Percentiles rank a stretch among this genome's conserved stretches.
These are phyloP conservation scores for Pisolithus albus DNA, from an alignment of 768 basidiomycete species.

Conservation along the genomic window DNA sequence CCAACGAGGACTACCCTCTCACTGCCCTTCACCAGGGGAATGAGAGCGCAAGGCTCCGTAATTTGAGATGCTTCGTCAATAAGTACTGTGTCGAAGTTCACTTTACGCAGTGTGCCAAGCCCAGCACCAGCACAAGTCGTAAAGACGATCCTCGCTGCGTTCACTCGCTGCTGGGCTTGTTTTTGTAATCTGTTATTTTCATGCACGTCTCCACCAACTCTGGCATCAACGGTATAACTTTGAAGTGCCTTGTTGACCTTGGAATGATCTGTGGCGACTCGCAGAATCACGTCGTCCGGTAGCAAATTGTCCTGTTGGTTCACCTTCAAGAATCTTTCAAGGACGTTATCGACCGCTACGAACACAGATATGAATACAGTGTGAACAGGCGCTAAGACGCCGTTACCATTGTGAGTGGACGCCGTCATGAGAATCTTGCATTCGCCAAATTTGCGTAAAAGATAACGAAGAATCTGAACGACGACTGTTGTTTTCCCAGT, in stretches of 20 bases:
- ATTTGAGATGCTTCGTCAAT: conserved; percentile 71
- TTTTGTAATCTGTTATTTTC: conserved; percentile 52
- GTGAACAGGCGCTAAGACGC: neutral
- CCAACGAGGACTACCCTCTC: conserved; percentile 55
- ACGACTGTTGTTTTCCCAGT: conserved; percentile 71
- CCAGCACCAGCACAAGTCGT: conserved; percentile 64
- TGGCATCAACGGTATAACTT: conserved; percentile 55
- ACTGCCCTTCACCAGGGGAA: conserved; percentile 62
- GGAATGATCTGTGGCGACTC: conserved; percentile 59
- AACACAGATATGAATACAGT: neutral
- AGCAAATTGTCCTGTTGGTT: conserved; percentile 42
- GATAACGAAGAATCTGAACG: conserved; percentile 46
- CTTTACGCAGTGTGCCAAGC: conserved; percentile 48
- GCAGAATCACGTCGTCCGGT: conserved; percentile 50
- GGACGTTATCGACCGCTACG: conserved; percentile 64
- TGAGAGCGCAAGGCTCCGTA: conserved; percentile 58
- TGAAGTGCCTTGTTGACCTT: conserved; percentile 54
- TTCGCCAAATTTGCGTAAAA: conserved; percentile 28
- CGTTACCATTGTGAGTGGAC: conserved; percentile 59
- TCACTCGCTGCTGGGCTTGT: conserved; percentile 52
- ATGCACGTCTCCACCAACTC: conserved; percentile 51
- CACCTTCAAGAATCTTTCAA: conserved; percentile 51
- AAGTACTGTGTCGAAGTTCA: conserved; percentile 52
- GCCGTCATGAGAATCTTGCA: conserved; percentile 62
- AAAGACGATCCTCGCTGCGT: conserved; percentile 51